These are phyloP conservation scores for Pyrenochaeta sp. DNA, from an alignment of 2,329 filamentous ascomycete species.

Conservation along the genomic window DNA sequence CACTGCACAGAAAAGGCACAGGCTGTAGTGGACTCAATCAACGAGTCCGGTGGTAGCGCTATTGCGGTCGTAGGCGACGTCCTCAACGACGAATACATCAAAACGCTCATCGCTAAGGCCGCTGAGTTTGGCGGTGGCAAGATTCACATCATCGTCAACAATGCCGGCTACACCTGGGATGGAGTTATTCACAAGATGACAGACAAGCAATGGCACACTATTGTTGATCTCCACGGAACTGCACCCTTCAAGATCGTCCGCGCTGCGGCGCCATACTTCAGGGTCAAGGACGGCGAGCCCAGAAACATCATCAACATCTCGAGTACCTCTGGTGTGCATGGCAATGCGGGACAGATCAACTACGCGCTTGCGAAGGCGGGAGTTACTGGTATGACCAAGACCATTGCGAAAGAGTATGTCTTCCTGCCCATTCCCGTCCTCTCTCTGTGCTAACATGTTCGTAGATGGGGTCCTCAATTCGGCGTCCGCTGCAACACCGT, in stretches of 20 bases:
- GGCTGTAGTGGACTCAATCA: slow-evolving; percentile 75
- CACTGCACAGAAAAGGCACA: slow-evolving; percentile 69
- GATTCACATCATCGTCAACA: slow-evolving; percentile 91
- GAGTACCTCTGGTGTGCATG: slow-evolving; percentile 81
- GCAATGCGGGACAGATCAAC: slow-evolving; percentile 91
- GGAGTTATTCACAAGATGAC: slow-evolving; percentile 92
- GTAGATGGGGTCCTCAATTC: slow-evolving; percentile 78
- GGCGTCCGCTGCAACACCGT: slow-evolving; percentile 85
- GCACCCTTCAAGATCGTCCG: slow-evolving; percentile 85
- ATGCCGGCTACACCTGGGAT: slow-evolving; percentile 93
- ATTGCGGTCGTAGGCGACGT: slow-evolving; percentile 81
- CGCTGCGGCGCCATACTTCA: slow-evolving; percentile 84
- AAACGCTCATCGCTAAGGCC: slow-evolving; percentile 74
- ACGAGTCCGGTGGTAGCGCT: slow-evolving; percentile 70
- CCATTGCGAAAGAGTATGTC: slow-evolving; percentile 78
- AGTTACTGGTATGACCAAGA: slow-evolving; percentile 83
- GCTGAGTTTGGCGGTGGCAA: slow-evolving; percentile 85
- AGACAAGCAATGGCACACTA: slow-evolving; percentile 91
- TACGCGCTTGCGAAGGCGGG: slow-evolving; percentile 87
- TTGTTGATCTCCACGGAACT: slow-evolving; percentile 82
- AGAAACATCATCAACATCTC: slow-evolving; percentile 85
- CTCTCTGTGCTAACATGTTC: slow-evolving; percentile 11
- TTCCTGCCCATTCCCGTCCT: not conserved
- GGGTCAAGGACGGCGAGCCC: slow-evolving; percentile 81
- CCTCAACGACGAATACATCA: slow-evolving; percentile 74